Evolutionary conservation across 2,329 filamentous ascomycete species (phyloP).

Genomic region (Colletotrichum ledebouriae): DNA sequence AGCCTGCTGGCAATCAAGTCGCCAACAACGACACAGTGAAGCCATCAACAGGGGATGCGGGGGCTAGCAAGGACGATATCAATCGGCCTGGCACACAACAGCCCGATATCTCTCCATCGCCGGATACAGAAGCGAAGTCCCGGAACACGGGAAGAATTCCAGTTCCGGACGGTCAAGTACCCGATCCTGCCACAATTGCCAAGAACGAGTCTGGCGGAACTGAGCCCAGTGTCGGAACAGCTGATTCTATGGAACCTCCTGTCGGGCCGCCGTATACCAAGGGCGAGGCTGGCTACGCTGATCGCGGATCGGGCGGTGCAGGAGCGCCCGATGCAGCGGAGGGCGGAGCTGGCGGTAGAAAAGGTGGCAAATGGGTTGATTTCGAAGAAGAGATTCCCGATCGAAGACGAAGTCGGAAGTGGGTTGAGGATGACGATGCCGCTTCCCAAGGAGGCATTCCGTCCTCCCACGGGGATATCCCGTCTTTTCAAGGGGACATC

Average conservation of each 20-base stretch:
- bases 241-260: background rate
- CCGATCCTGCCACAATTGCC: constrained; percentile 1
- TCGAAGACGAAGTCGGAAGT: background rate
- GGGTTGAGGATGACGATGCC: constrained; percentile 4
- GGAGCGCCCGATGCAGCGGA: background rate
- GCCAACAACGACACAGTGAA: background rate
- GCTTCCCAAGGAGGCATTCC: background rate
- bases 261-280: background rate
- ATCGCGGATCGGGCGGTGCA: background rate
- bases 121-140: background rate
- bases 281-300: background rate
- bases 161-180: background rate
- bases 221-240: background rate
- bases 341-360: background rate
- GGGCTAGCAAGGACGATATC: background rate
- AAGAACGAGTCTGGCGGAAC: background rate
- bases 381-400: constrained; percentile 5
- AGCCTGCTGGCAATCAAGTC: background rate
- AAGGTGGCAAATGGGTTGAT: background rate
- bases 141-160: background rate
- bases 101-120: background rate
- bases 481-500: no score
- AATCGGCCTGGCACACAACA: background rate
- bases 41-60: background rate
- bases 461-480: background rate